A percentile compares a stretch with the other conserved stretches of the same genome.
These are phyloP conservation scores for Diaporthe sp. DNA, from an alignment of 2,329 filamentous ascomycete species.

Conservation along the genomic window DNA sequence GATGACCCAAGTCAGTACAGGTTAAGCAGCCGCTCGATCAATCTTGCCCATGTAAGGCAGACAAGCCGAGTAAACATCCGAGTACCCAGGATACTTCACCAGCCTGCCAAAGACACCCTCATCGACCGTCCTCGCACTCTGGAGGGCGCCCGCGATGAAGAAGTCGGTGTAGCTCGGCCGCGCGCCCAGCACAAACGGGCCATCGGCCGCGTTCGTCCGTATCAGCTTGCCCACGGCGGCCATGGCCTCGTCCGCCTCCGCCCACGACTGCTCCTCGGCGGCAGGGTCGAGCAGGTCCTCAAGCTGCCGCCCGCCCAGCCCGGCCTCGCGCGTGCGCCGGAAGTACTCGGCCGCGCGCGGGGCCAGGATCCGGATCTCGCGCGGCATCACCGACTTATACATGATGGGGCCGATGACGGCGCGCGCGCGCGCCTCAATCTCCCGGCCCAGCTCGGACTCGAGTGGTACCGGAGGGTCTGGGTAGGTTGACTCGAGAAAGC, in stretches of 20 bases:
- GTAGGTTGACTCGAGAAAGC: constrained; percentile 58
- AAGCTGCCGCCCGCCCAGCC: neutral
- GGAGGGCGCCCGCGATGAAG: neutral
- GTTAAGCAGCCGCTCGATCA: neutral
- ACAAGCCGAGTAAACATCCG: constrained; percentile 12
- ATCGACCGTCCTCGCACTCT: neutral
- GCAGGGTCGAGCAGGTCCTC: constrained; percentile 15
- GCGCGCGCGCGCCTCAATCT: neutral
- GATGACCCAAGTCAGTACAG: neutral
- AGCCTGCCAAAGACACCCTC: constrained; percentile 10
- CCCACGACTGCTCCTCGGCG: neutral
- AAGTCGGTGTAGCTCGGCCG: constrained; percentile 5
- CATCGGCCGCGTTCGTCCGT: constrained; percentile 5
- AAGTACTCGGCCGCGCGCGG: constrained; percentile 55
- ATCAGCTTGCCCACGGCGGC: neutral
- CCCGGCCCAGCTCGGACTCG: neutral
- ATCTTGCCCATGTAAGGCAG: constrained; percentile 17
- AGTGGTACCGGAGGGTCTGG: constrained; percentile 50
- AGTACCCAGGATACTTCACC: neutral
- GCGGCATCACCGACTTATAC: constrained; percentile 52
- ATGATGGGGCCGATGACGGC: constrained; percentile 47
- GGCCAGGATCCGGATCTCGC: constrained; percentile 54
- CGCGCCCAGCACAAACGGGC: neutral
- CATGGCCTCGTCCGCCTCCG: neutral
- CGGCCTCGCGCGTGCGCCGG: constrained; percentile 53